Evolutionary conservation across 2,329 filamentous ascomycete species (phyloP).

Genomic region (Exophiala xenobiotica): DNA sequence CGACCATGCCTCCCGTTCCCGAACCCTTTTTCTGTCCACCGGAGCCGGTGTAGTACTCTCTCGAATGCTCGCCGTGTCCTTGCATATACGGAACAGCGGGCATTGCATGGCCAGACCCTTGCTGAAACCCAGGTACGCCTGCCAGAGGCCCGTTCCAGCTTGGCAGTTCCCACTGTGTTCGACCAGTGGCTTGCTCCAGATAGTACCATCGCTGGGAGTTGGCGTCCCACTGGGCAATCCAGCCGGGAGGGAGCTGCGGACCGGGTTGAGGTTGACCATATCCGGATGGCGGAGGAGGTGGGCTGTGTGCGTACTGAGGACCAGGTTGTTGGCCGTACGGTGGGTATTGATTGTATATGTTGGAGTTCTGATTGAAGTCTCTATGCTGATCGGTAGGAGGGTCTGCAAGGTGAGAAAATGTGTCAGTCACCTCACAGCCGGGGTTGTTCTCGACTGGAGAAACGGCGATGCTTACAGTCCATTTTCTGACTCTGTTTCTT

Average conservation of each 20-base stretch:
- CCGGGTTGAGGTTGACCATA: constrained; percentile 3
- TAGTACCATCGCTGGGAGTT: constrained; percentile 49
- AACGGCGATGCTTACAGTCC: neutral
- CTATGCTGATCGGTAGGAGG: no score
- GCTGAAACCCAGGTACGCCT: constrained; percentile 10
- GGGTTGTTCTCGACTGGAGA: neutral
- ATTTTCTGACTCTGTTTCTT: constrained; percentile 7
- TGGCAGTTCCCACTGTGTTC: constrained; percentile 50
- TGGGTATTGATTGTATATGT: neutral
- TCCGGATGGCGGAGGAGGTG: constrained; percentile 4
- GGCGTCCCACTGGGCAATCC: constrained; percentile 48
- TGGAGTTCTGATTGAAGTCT: constrained; percentile 1
- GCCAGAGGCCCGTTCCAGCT: constrained; percentile 24
- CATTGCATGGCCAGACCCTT: constrained; percentile 17
- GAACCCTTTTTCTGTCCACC: constrained; percentile 13
- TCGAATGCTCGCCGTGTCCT: constrained; percentile 10
- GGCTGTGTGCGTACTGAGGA: constrained; percentile 3
- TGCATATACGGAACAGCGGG: constrained; percentile 8
- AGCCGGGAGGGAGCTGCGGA: constrained; percentile 44
- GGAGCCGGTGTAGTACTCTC: constrained; percentile 10
- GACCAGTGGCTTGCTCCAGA: constrained; percentile 49
- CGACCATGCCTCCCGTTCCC: constrained; percentile 13
- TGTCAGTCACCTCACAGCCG: no score
- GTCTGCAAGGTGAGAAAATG: no score
- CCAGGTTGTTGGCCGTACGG: constrained; percentile 2